Base-by-base conservation (phyloP, 1,284 basidiomycete genomes). In the Omphalotus olearius region DNA sequence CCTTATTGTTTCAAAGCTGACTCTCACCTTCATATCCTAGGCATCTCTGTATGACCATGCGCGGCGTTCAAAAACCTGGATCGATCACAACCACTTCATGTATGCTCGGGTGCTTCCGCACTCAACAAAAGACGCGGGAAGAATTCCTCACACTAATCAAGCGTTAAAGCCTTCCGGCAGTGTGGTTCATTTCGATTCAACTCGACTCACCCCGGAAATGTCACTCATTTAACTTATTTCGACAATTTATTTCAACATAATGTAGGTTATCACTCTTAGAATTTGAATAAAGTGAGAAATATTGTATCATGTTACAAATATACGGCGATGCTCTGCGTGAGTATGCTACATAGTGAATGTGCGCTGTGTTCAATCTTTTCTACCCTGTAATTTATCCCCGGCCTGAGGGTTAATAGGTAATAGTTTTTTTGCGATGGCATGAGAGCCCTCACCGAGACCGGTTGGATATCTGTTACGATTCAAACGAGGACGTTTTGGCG, bases 11-110 rank as follows among this genome's bases (percentile, higher is more conserved):
- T 39, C 56, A 45, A 51, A 51, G 35, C 50, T 52, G 55, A 37
- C 47, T 38, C 44, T 48, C 45, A 40, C 46, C 33, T 44, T 46
- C 46, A 13, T 49, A n/a, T 26, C 50, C 4, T 64, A 96, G 94
- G 37, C 97, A 99, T 72, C 81, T 99, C 72, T 99, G 97, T 67
- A 99, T 99, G 97, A 94, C 95, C 1, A 99, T 99, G 95, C 87
- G 97, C 54, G 97, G 97, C 38, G 97, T 99, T 1, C 97, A 99
- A 71, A 99, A 99, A 71, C 96, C 96, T 2, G 96, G 97, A 25
- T 82, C 96, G 6, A 83, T 89, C 17, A 99, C 97, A 0, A 91
- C 97, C 30, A 99, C 97, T 1, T 95, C 91, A n/a, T 98, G 95
- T 61, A 99, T 99, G 97, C 76, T 98, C 50, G 97, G 97, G 10